Conservation (phyloP, 2,329 filamentous ascomycete genomes). For the Aspergillus eucalypticola region DNA sequence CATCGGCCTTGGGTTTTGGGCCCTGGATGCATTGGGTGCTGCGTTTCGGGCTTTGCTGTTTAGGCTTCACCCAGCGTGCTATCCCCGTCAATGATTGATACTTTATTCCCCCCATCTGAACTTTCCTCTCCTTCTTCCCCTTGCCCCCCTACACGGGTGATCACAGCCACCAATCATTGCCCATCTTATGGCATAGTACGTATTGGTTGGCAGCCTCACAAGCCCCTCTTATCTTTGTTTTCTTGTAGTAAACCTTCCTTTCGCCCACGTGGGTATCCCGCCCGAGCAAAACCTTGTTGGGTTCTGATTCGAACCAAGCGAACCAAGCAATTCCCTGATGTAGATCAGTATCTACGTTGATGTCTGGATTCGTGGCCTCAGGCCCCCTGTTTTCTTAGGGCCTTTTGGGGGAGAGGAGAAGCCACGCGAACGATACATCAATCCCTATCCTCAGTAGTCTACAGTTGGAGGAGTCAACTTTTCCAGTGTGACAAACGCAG, state of each 20-base stretch:
- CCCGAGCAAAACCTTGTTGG: slow-evolving; percentile 8
- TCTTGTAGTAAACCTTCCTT: slow-evolving; percentile 1
- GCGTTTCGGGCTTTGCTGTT: neutral
- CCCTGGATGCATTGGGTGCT: neutral
- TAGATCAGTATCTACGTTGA: slow-evolving; percentile 14
- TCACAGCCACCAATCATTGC: neutral
- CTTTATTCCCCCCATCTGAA: too few species aligned
- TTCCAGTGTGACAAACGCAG: neutral
- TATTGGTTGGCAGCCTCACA: neutral
- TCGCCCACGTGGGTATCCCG: slow-evolving; percentile 21
- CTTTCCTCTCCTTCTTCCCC: neutral
- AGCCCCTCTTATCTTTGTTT: neutral
- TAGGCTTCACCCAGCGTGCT: neutral
- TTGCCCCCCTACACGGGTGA: neutral
- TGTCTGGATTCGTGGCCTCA: neutral
- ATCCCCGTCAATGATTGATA: neutral
- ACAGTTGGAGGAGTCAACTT: slow-evolving; percentile 3
- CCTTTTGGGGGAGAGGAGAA: neutral
- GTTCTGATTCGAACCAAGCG: slow-evolving; percentile 8
- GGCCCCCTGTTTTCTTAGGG: neutral
- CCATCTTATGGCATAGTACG: neutral
- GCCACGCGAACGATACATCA: slow-evolving; percentile 13
- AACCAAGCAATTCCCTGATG: slow-evolving; percentile 23
- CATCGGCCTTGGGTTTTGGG: neutral
- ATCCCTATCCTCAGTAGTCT: slow-evolving; percentile 7